Conservation (phyloP, 2,329 filamentous ascomycete species). For the Calonectria leucothoes region DNA sequence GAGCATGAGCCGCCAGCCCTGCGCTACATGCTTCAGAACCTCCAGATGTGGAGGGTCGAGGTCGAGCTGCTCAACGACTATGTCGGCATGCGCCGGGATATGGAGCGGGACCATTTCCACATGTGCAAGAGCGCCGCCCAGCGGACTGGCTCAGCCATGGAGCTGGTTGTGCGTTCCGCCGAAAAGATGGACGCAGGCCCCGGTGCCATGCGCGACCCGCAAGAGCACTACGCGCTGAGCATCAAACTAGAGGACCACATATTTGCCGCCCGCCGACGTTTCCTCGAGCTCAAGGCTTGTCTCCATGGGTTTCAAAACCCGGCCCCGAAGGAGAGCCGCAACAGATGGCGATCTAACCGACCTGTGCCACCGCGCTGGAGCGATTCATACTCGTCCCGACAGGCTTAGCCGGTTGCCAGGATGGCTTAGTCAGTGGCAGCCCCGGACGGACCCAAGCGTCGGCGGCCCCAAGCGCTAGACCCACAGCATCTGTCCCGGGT, state of each 20-base stretch:
- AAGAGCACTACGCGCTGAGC: not conserved
- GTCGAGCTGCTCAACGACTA: conserved; percentile 30
- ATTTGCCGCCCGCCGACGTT: not conserved
- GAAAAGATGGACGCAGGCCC: too few relatives aligned
- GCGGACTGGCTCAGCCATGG: conserved; percentile 26
- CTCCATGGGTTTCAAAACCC: not conserved
- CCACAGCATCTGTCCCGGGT: not conserved
- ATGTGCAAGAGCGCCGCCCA: conserved; percentile 23
- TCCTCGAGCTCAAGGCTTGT: not conserved
- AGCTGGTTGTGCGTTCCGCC: not conserved
- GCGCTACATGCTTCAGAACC: conserved; percentile 9
- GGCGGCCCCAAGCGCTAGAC: not conserved
- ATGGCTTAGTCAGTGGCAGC: not conserved
- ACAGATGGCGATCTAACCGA: not conserved
- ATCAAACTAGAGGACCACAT: not conserved
- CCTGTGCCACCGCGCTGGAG: not conserved
- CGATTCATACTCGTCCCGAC: not conserved
- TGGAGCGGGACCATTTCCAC: conserved; percentile 1
- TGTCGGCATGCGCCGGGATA: conserved; percentile 24
- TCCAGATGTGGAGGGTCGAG: conserved; percentile 22
- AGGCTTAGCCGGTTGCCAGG: too few relatives aligned
- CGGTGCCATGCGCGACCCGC: too few relatives aligned
- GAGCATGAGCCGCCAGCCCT: conserved; percentile 15
- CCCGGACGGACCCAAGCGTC: not conserved
- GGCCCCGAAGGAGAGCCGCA: not conserved